Base-by-base conservation (phyloP, 2,329 filamentous ascomycete species). In the Diaporthe sp. region DNA sequence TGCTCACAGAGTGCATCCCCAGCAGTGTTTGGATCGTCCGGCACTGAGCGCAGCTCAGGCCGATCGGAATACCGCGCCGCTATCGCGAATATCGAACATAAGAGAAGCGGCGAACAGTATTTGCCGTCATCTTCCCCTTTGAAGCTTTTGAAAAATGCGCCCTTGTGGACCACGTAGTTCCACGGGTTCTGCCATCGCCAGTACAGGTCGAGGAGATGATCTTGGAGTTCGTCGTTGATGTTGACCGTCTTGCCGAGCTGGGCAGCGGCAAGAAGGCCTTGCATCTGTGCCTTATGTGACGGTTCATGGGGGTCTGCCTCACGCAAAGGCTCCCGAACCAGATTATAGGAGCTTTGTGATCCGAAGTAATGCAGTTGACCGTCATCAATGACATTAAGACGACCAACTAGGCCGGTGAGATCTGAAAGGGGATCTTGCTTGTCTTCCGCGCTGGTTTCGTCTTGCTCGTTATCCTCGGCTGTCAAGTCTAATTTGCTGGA, bases 131-230 rank as follows among this genome's bases (percentile, higher is more conserved):
- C 78, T 76, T 6, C 72, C 59, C 4, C 65, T 1, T 70, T 50
- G n/a, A 75, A 76, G 30, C 75, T 77, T 17, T 59, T 50, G 27
- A 76, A 47, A 30, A 81, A 80, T 0, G 73, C 61, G 7, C 69
- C 76, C 10, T 78, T 78, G 55, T 78, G 75, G 1, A 81, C 73
- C 17, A 81, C 59, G 32, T 80, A 79, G n/a, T 76, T 75, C 78
- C 79, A 80, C 0, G 78, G 75, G 17, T 81, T 80, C 50, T 79
- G 78, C 80, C 80, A 81, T 5, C 68, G 59, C 76, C 77, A 81
- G 44, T 77, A 81, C 2, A 81, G 71, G 8, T 77, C 76, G 10
- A 81, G 76, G 0, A 81, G 73, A 39, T 81, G 79, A 12, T 77
- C 72, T 42, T 79, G 75, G 1, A 81, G 73, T 9, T 80, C 79